Percentiles rank a stretch among this genome's conserved stretches.
Evolutionary conservation across 2,329 filamentous ascomycete genomes (phyloP).

Genomic region (Clonostachys solani): DNA sequence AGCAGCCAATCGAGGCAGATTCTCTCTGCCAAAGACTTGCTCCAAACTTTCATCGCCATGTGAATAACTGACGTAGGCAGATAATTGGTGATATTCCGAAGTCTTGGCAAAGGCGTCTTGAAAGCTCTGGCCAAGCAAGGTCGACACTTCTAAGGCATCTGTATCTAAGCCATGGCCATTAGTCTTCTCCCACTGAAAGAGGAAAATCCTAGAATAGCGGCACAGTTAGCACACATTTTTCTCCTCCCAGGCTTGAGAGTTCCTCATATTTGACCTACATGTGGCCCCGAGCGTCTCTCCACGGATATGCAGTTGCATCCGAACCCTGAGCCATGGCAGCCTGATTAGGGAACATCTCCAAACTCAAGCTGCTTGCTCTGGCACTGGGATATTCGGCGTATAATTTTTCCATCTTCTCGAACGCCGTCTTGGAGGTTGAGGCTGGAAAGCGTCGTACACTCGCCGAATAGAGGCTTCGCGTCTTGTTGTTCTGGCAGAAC

Average conservation of each 20-base stretch:
- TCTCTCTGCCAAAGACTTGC: background rate
- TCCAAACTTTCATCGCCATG: background rate
- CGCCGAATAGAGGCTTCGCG: background rate
- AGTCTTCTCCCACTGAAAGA: too few relatives aligned
- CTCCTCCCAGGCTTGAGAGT: too few relatives aligned
- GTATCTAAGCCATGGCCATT: too few relatives aligned
- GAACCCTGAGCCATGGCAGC: background rate
- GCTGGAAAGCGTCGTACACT: too few relatives aligned
- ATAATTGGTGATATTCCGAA: background rate
- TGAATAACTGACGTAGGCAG: slow-evolving; percentile 1
- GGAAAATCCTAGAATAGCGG: too few relatives aligned
- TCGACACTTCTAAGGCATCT: background rate
- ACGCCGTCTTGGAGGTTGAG: too few relatives aligned
- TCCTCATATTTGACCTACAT: background rate
- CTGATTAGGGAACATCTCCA: background rate
- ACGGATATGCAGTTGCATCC: background rate
- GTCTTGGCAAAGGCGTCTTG: background rate
- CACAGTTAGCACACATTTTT: too few relatives aligned
- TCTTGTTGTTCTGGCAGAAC: background rate
- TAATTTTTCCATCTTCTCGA: too few relatives aligned
- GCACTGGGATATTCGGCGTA: too few relatives aligned
- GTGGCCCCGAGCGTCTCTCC: background rate
- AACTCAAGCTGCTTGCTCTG: too few relatives aligned
- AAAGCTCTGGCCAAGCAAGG: background rate
- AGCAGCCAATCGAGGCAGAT: background rate